phyloP scores from a whole-genome alignment of 345 rosid genomes.

The Erysimum cheiranthoides region DNA sequence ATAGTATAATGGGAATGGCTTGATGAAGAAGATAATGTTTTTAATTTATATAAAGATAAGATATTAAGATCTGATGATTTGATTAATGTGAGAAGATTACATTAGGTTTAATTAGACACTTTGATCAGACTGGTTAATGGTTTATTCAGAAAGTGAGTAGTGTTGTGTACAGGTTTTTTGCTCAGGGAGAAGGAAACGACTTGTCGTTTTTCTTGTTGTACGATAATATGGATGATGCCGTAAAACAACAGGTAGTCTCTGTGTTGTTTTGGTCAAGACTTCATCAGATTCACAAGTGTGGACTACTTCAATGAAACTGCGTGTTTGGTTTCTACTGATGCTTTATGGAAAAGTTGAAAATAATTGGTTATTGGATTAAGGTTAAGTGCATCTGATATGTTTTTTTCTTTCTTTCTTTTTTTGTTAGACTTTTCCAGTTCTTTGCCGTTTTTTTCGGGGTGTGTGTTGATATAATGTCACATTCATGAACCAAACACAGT shows the following conservation, averaged over 20 bases:
- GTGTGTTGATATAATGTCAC: conserved; percentile 30
- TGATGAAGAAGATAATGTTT: conserved; percentile 47
- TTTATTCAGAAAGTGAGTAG: background rate
- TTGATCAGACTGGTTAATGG: conserved; percentile 10
- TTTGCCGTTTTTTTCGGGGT: conserved; percentile 27
- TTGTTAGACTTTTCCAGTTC: conserved; percentile 18
- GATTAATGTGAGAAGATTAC: conserved; percentile 16
- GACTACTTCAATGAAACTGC: conserved; percentile 17
- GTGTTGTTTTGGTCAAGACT: conserved; percentile 12
- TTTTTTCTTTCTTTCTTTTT: background rate
- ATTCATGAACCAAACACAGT: conserved; percentile 39
- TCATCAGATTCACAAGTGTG: background rate
- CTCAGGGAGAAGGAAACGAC: conserved; percentile 29
- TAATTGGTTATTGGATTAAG: conserved; percentile 9
- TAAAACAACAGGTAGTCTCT: conserved; percentile 31
- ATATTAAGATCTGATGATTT: conserved; percentile 16
- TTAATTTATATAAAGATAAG: conserved; percentile 13
- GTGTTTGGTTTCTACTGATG: conserved; percentile 14
- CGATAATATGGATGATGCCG: conserved; percentile 1
- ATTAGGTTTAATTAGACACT: conserved; percentile 33
- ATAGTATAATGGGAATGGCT: conserved; percentile 74
- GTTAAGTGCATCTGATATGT: background rate
- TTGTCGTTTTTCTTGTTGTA: conserved; percentile 26
- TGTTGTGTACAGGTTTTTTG: conserved; percentile 24
- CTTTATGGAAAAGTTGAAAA: background rate